A percentile compares a stretch with the other conserved stretches of the same genome.
Evolutionary conservation across 495 filamentous ascomycete species (phyloP).

Genomic region (Recurvomyces mirabilis): DNA sequence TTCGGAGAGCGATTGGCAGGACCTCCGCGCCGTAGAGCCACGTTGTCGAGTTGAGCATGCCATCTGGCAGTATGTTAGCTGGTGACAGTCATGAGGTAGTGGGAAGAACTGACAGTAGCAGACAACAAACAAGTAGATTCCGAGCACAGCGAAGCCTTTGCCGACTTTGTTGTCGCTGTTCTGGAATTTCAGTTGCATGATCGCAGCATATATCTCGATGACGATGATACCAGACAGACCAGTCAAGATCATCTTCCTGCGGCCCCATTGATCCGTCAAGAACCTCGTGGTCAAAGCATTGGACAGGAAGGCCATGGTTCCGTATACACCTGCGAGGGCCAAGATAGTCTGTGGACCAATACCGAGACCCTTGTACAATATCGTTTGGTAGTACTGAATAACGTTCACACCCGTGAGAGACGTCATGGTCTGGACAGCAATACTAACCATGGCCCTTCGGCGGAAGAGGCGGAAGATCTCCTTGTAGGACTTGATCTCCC

Average conservation of each 20-base stretch:
- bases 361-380: conserved; percentile 45
- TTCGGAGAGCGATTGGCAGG: conserved; percentile 44
- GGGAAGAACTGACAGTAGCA: conserved; percentile 38
- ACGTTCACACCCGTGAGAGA: conserved; percentile 44
- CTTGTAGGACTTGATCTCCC: conserved; percentile 41
- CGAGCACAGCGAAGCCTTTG: conserved; percentile 50
- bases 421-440: conserved; percentile 50
- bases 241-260: conserved; percentile 48
- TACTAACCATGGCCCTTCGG: conserved; percentile 42
- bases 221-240: conserved; percentile 41
- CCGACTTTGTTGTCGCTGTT: conserved; percentile 43
- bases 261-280: conserved; percentile 50
- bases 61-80: conserved; percentile 32
- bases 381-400: conserved; percentile 44
- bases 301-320: conserved; percentile 42
- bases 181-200: conserved; percentile 49
- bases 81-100: background rate
- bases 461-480: conserved; percentile 45
- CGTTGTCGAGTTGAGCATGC: conserved; percentile 48
- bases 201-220: conserved; percentile 47
- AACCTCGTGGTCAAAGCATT: conserved; percentile 43
- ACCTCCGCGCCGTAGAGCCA: conserved; percentile 53
- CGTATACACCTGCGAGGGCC: conserved; percentile 45
- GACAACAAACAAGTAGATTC: conserved; percentile 49
- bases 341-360: conserved; percentile 42